phyloP scores from a whole-genome alignment of 345 rosid species.

The Passiflora organensis region DNA sequence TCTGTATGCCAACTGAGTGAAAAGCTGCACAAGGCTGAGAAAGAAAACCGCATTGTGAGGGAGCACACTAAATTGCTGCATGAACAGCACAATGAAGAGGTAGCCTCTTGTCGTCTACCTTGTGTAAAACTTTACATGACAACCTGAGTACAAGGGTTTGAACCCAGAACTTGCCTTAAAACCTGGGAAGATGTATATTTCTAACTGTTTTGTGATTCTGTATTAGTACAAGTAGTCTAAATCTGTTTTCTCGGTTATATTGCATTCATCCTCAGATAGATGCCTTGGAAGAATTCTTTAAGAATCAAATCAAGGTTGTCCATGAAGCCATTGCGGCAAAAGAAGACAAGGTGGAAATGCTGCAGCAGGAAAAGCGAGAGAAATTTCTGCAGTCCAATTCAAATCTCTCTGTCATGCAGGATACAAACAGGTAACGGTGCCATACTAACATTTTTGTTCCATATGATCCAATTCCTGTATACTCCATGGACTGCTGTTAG shows the following conservation, averaged over 20 bases:
- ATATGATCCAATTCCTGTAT: background rate
- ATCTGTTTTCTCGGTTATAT: background rate
- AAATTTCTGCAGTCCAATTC: slow-evolving; percentile 6
- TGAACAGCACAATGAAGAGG: slow-evolving; percentile 14
- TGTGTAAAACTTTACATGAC: too few relatives aligned
- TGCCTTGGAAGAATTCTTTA: slow-evolving; percentile 7
- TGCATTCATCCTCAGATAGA: slow-evolving; percentile 10
- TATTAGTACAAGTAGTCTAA: background rate
- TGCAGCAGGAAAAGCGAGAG: slow-evolving; percentile 6
- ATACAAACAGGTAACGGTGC: slow-evolving; percentile 3
- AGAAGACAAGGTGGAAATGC: slow-evolving; percentile 9
- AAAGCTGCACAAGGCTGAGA: background rate
- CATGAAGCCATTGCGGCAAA: slow-evolving; percentile 5
- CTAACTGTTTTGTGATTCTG: background rate
- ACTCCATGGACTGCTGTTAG: background rate
- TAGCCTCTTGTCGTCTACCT: background rate
- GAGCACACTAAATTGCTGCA: background rate
- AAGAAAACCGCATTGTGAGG: background rate
- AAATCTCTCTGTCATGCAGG: background rate
- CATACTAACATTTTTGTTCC: background rate
- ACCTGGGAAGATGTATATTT: too few relatives aligned
- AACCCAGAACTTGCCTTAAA: too few relatives aligned
- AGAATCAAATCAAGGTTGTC: slow-evolving; percentile 7
- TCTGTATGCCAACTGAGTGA: slow-evolving; percentile 1
- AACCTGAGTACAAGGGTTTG: too few relatives aligned